phyloP scores from a whole-genome alignment of 768 basidiomycete genomes.

The Lactifluus piperatus region DNA sequence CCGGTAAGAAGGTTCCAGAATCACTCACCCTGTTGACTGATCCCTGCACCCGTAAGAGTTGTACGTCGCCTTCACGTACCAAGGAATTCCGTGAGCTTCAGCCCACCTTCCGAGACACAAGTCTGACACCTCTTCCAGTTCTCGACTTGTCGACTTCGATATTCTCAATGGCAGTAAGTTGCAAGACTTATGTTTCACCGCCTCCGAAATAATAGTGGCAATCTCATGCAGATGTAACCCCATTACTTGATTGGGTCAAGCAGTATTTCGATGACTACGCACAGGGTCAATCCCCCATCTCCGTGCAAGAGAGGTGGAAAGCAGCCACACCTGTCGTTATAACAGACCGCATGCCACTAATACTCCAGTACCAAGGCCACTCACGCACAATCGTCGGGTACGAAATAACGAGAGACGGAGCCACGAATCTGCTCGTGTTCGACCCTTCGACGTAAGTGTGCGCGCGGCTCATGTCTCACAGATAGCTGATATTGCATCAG shows the following conservation, averaged over 20 bases:
- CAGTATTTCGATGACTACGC: constrained; percentile 50
- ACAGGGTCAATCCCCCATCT: constrained; percentile 22
- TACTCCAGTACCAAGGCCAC: constrained; percentile 78
- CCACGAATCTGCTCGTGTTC: constrained; percentile 59
- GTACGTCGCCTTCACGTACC: constrained; percentile 67
- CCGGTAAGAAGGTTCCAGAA: constrained; percentile 37
- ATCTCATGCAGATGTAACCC: constrained; percentile 31
- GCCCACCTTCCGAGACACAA: background rate
- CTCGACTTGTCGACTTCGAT: constrained; percentile 59
- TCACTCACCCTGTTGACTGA: background rate
- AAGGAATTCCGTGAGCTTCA: constrained; percentile 68
- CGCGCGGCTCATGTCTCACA: background rate
- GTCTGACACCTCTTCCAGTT: constrained; percentile 30
- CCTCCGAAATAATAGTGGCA: background rate
- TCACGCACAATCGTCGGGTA: constrained; percentile 85
- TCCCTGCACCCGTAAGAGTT: constrained; percentile 41
- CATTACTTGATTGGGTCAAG: constrained; percentile 64
- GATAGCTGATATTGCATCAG: background rate
- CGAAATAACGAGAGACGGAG: constrained; percentile 51
- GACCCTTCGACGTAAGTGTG: constrained; percentile 60
- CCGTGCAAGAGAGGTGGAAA: constrained; percentile 46
- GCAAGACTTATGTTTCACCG: background rate
- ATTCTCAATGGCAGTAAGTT: constrained; percentile 38
- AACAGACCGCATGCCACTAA: constrained; percentile 68
- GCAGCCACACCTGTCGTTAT: constrained; percentile 42